A percentile compares a stretch with the other conserved stretches of the same genome.
phyloP scores from a whole-genome alignment of 371 early-diverging fungal genomes.

The Rhizopus microsporus region DNA sequence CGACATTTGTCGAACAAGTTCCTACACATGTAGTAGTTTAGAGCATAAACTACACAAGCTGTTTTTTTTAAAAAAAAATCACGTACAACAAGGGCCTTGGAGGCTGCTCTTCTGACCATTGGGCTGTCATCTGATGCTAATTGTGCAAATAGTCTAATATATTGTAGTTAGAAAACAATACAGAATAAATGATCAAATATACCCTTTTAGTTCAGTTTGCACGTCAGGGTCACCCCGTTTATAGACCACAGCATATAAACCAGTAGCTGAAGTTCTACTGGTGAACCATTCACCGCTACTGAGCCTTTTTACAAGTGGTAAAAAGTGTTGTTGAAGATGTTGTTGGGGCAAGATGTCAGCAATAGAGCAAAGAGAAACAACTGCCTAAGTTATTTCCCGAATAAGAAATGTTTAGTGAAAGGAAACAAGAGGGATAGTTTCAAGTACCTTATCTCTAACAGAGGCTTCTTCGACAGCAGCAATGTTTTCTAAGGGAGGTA shows the following conservation, averaged over 20 bases:
- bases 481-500: conserved; percentile 92
- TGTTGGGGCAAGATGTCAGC: conserved; percentile 65
- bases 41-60: conserved; percentile 53
- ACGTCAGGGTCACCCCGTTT: conserved; percentile 64
- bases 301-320: conserved; percentile 90
- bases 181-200: conserved; percentile 10
- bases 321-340: conserved; percentile 86
- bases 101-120: conserved; percentile 96
- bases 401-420: conserved; percentile 5
- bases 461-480: conserved; percentile 96
- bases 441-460: conserved; percentile 89
- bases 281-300: conserved; percentile 98
- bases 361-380: conserved; percentile 88
- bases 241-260: conserved; percentile 87
- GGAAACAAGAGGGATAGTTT: background rate
- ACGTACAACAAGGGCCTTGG: conserved; percentile 87
- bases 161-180: background rate
- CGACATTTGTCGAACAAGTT: conserved; percentile 66
- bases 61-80: background rate
- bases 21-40: conserved; percentile 76
- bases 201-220: conserved; percentile 86
- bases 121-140: conserved; percentile 79
- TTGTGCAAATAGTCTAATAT: conserved; percentile 4
- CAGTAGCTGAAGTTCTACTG: conserved; percentile 90
- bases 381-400: conserved; percentile 66